Base-by-base conservation (phyloP, 768 basidiomycete genomes). In the Suillus luteus region DNA sequence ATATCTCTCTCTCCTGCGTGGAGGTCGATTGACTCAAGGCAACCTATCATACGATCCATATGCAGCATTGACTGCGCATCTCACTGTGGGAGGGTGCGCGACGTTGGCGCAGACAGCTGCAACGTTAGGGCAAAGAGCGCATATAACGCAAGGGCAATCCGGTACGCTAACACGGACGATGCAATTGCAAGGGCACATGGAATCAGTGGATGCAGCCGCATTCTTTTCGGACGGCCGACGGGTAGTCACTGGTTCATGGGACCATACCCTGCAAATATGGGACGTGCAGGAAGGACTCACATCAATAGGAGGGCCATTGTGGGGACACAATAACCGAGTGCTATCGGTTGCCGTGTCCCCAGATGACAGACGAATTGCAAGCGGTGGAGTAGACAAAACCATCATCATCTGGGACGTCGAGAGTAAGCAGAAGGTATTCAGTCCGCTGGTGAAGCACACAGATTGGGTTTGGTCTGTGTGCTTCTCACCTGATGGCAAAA, bases 271-370 rank as follows among this genome's bases (percentile, higher is more conserved):
- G 27, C 70, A 67, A 12, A 66, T 74, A 12, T 74, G 74, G 73
- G 74, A 75, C 58, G 14, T 72, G 61, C 49, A 66, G n/a, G 64
- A 67, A 0, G 73, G 74, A 41, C 31, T 31, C 31, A 2, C 55
- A 35, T 66, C 63, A 8, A 62, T 65, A 5, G 40, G 63, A 9
- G 63, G 60, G 0, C 65, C 72, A 5, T 31, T 73, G 5, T 17
- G 61, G 0, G 74, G 73, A 11, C 74, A 75, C 24, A 70, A 66
- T 2, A 64, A 69, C 5, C 66, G 66, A 0, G 67, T 76, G 14
- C 66, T 65, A 58, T 75, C 71, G 49, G 69, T 75, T 48, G 70
- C 73, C 2, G 69, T 73, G 65, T 72, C 73, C 0, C 73, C 70
- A 44, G 61, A 73, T 55, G 72, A 70, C 37, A 65, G 62, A 10